Conservation (phyloP, 208 protist genomes). For the Willaertia magna region DNA sequence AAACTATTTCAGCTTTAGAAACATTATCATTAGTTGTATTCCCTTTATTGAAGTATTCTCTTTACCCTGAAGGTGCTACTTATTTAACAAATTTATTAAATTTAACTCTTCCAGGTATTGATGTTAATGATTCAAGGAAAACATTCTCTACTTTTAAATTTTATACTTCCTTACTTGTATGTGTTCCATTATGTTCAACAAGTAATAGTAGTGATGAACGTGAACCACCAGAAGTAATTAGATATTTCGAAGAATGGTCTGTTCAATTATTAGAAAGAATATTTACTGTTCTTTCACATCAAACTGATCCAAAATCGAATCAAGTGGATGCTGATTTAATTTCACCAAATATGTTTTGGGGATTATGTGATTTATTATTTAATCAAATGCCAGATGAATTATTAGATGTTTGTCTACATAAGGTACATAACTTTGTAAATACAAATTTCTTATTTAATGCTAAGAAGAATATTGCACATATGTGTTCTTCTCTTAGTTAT, state of each 20-base stretch:
- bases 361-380: not conserved
- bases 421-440: not conserved
- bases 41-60: not conserved
- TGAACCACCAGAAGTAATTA: not conserved
- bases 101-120: slow-evolving; percentile 13
- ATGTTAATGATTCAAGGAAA: not conserved
- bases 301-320: not conserved
- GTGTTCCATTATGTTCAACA: not conserved
- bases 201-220: not conserved
- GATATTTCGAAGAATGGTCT: slow-evolving; percentile 3
- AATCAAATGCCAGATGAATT: slow-evolving; percentile 1
- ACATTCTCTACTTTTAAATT: not conserved
- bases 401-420: not conserved
- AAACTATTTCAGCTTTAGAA: slow-evolving; percentile 5
- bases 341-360: not conserved
- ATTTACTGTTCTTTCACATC: not conserved
- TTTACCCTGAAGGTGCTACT: not conserved
- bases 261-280: not conserved
- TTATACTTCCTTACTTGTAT: not conserved
- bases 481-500: not conserved
- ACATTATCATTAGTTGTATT: slow-evolving; percentile 2
- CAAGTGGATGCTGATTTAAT: not conserved
- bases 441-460: not conserved
- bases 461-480: slow-evolving; percentile 3
- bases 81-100: not conserved